A percentile compares a stretch with the other conserved stretches of the same genome.
phyloP scores from a whole-genome alignment of 208 protist species.

The Acanthamoeba royreba region DNA sequence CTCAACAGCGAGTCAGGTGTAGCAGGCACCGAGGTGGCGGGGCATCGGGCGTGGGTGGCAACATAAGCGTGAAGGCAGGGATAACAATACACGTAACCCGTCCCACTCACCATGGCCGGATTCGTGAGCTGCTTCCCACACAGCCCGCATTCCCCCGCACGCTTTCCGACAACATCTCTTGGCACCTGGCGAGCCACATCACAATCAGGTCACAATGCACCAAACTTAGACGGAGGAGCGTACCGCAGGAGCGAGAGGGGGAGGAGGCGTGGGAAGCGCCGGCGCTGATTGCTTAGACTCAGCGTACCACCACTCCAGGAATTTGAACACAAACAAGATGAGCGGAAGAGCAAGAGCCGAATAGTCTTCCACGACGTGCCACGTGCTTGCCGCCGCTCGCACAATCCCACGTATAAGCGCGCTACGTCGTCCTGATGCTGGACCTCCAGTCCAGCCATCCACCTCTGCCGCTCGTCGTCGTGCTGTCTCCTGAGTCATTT shows the following conservation, averaged over 20 bases:
- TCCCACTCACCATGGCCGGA: neutral
- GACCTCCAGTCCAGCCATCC: no score
- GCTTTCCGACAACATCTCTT: neutral
- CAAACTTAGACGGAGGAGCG: neutral
- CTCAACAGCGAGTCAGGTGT: neutral
- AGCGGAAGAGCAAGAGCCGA: neutral
- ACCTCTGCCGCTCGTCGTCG: neutral
- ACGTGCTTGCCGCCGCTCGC: neutral
- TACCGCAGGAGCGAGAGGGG: neutral
- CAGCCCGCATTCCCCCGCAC: neutral
- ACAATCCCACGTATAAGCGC: no score
- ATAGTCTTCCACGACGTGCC: neutral
- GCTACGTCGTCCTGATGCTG: no score
- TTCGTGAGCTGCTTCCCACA: neutral
- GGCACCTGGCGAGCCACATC: neutral
- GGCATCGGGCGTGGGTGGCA: neutral
- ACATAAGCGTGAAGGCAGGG: neutral
- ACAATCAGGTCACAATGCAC: neutral
- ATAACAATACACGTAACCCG: neutral
- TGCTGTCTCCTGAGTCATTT: neutral
- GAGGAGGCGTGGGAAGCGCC: neutral
- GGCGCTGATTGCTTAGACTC: neutral
- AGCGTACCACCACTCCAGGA: neutral
- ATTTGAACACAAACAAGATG: neutral
- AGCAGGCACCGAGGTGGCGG: neutral